Conservation (phyloP, 768 basidiomycete genomes). For the Grammothele lineata region DNA sequence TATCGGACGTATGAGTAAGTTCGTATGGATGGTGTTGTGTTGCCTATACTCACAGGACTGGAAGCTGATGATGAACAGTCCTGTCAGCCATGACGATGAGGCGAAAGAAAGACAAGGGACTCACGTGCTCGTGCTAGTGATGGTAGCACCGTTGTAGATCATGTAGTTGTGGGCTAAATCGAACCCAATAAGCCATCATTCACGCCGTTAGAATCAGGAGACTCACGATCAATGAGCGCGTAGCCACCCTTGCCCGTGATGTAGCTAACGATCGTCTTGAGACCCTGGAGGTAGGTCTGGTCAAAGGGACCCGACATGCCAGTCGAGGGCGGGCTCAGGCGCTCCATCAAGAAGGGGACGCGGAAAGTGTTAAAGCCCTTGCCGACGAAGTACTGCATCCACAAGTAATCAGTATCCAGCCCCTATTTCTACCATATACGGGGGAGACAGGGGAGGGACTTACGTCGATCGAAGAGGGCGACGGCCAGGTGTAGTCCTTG, state of each 20-base stretch:
- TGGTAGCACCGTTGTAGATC: slow-evolving; percentile 50
- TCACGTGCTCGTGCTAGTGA: slow-evolving; percentile 45
- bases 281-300: slow-evolving; percentile 45
- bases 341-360: slow-evolving; percentile 56
- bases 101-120: slow-evolving; percentile 13
- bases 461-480: slow-evolving; percentile 35
- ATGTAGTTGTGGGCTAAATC: slow-evolving; percentile 57
- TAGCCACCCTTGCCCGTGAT: slow-evolving; percentile 57
- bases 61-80: slow-evolving; percentile 34
- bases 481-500: slow-evolving; percentile 48
- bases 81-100: slow-evolving; percentile 35
- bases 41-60: not conserved
- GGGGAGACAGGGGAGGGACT: slow-evolving; percentile 1
- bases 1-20: slow-evolving; percentile 1
- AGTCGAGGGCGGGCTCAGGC: slow-evolving; percentile 45
- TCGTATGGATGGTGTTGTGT: slow-evolving; percentile 1
- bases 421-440: not conserved
- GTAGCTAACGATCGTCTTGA: slow-evolving; percentile 56
- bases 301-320: slow-evolving; percentile 49
- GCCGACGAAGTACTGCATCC: slow-evolving; percentile 41
- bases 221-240: slow-evolving; percentile 51
- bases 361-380: slow-evolving; percentile 63
- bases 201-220: not conserved
- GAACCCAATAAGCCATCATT: not conserved
- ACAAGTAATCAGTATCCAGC: not conserved